Evolutionary conservation across 345 rosid genomes (phyloP), one percentile per base, ranked within the genome.

Genomic region (Camelina sativa): DNA sequence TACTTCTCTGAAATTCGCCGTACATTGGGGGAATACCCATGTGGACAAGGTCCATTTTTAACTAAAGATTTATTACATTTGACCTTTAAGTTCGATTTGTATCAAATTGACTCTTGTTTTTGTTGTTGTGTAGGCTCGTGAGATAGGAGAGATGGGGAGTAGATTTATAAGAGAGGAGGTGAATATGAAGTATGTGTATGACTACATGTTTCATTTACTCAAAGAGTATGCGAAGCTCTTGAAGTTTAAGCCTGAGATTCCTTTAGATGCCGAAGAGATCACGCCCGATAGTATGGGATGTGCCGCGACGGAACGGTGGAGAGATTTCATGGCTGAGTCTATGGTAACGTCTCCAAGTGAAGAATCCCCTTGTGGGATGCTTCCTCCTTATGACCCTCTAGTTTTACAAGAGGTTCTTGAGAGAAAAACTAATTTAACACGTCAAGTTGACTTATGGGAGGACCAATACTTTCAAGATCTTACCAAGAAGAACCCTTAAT

Each of bases 11-110:
- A 88, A 87, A 74, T 85, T 84, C 63, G 96, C 93, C 0, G 96
- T 92, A 6, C 85, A 88, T 53, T 92, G 93, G 96, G 97, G 93
- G 43, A 89, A 88, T 41, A 77, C 67, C n/a, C 72, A 71, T 38
- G 40, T 71, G 66, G 63, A 71, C 3, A 72, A 77, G 80, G 80
- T 77, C 25, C 28, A 62, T 22, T 32, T 34, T 34, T 48, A 58
- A 0, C 48, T 8, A 7, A 8, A 23, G 47, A 12, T 41, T 43
- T 64, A 13, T 65, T 15, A 48, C 35, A 58, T 16, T 35, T 57
- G 22, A 53, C 10, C 48, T 65, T 3, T 1, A 47, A 13, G 8
- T 37, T 57, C 58, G 32, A 37, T 57, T 65, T 57, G 20, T 22
- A 20, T 30, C 11, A 30, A 9, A 3, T 17, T 57, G 12, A 58